phyloP scores from a whole-genome alignment of 768 basidiomycete species.

The Fistulinella prunicolor region DNA sequence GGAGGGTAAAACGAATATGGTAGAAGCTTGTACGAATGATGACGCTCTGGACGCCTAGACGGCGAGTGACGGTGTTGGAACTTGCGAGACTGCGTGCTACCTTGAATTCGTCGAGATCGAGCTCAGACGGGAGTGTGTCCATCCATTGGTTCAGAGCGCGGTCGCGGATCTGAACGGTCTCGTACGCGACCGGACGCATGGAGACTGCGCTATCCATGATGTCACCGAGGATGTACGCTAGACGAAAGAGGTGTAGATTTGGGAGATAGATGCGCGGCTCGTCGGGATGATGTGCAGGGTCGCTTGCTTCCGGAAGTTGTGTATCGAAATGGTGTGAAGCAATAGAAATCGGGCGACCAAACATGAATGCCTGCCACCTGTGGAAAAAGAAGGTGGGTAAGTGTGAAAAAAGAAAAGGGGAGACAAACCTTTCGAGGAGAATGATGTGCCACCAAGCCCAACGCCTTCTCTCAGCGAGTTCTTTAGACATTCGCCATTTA shows the following conservation, averaged over 20 bases:
- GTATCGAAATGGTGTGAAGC: slow-evolving; percentile 85
- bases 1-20: slow-evolving; percentile 82
- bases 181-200: slow-evolving; percentile 74
- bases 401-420: slow-evolving; percentile 2
- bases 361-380: slow-evolving; percentile 88
- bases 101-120: slow-evolving; percentile 73
- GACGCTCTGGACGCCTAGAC: slow-evolving; percentile 77
- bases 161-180: slow-evolving; percentile 70
- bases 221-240: slow-evolving; percentile 78
- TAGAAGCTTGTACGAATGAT: slow-evolving; percentile 75
- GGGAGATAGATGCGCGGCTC: slow-evolving; percentile 70
- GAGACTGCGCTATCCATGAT: slow-evolving; percentile 85
- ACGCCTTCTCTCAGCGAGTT: slow-evolving; percentile 70
- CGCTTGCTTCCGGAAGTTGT: slow-evolving; percentile 65
- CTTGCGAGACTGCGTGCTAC: slow-evolving; percentile 72
- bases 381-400: slow-evolving; percentile 6
- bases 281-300: slow-evolving; percentile 39
- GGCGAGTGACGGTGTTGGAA: slow-evolving; percentile 51
- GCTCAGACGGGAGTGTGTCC: slow-evolving; percentile 69
- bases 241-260: slow-evolving; percentile 69
- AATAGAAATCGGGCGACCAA: slow-evolving; percentile 73
- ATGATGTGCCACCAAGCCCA: slow-evolving; percentile 94
- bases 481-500: slow-evolving; percentile 67
- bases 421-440: slow-evolving; percentile 68
- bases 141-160: slow-evolving; percentile 70